A percentile compares a stretch with the other conserved stretches of the same genome.
Evolutionary conservation across 495 filamentous ascomycete genomes (phyloP).

Genomic region (Hypoxylon lenormandii): DNA sequence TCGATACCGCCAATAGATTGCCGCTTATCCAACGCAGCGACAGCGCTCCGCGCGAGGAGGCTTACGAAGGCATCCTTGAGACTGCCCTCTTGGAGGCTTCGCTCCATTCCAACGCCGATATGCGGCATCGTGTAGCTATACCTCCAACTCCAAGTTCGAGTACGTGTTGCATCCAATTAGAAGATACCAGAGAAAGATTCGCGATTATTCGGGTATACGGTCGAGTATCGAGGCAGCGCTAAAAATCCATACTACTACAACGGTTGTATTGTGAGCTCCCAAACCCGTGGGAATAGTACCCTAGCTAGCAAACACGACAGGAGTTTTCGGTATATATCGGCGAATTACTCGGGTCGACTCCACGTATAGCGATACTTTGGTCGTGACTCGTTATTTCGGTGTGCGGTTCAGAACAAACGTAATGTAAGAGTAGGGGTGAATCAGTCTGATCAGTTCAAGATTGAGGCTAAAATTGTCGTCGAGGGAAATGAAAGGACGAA

Average conservation of each 20-base stretch:
- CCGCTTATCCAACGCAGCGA: constrained; percentile 43
- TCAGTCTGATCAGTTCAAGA: too few relatives aligned
- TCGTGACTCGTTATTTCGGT: constrained; percentile 24
- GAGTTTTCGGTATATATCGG: constrained; percentile 11
- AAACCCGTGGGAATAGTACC: constrained; percentile 37
- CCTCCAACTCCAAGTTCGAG: constrained; percentile 12
- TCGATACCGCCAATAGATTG: constrained; percentile 29
- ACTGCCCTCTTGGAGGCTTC: constrained; percentile 52
- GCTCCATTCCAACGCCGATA: constrained; percentile 54
- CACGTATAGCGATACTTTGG: constrained; percentile 11
- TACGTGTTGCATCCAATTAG: constrained; percentile 14
- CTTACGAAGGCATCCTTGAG: constrained; percentile 48
- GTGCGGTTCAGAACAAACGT: constrained; percentile 15
- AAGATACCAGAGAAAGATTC: constrained; percentile 2
- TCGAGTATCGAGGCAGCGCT: constrained; percentile 14
- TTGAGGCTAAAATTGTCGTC: constrained; percentile 4
- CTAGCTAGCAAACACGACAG: constrained; percentile 29
- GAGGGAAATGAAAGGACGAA: constrained; percentile 38
- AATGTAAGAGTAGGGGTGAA: constrained; percentile 11
- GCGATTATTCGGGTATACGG: constrained; percentile 18
- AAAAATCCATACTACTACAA: constrained; percentile 39
- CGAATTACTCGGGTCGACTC: constrained; percentile 15
- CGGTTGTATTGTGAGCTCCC: constrained; percentile 16
- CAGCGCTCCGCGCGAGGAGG: constrained; percentile 51
- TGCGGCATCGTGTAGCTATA: constrained; percentile 51